Percentiles rank a stretch among this genome's conserved stretches.
Conservation (phyloP, 176 grass and related monocot species). For the Carex parvula region DNA sequence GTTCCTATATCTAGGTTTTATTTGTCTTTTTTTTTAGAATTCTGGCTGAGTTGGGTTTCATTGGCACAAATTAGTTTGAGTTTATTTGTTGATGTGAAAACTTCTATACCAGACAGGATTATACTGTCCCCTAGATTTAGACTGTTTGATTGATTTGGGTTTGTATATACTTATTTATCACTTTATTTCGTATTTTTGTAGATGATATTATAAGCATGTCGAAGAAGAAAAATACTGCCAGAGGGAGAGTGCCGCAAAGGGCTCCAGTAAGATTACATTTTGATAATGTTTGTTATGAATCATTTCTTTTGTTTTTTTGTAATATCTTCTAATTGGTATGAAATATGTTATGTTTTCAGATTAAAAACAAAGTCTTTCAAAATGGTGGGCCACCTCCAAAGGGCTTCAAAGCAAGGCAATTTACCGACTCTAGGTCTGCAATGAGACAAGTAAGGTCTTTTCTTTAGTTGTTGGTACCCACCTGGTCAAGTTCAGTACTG, state of each 20-base stretch:
- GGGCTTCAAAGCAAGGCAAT: conserved; percentile 51
- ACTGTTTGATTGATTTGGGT: not conserved
- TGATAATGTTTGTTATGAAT: conserved; percentile 1
- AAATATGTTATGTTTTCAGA: conserved; percentile 33
- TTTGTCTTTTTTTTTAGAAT: not conserved
- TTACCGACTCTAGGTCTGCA: conserved; percentile 70
- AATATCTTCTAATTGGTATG: not conserved
- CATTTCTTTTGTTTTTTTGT: not conserved
- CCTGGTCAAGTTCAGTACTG: not conserved
- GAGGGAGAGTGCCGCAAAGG: conserved; percentile 53
- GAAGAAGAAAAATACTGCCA: conserved; percentile 69
- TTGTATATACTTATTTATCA: not conserved
- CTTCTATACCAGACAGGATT: not conserved
- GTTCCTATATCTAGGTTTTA: no score
- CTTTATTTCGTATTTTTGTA: conserved; percentile 15
- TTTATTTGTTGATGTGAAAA: not conserved
- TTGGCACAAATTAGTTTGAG: not conserved
- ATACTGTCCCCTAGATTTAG: not conserved
- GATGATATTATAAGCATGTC: conserved; percentile 99
- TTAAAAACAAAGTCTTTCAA: conserved; percentile 63
- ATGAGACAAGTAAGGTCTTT: conserved; percentile 57
- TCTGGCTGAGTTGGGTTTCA: not conserved
- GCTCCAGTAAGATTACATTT: conserved; percentile 51
- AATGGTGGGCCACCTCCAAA: conserved; percentile 45
- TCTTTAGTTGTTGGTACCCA: not conserved